A percentile compares a stretch with the other conserved stretches of the same genome.
Conservation (phyloP, 1,284 basidiomycete genomes). For the Exsudoporus floridanus region DNA sequence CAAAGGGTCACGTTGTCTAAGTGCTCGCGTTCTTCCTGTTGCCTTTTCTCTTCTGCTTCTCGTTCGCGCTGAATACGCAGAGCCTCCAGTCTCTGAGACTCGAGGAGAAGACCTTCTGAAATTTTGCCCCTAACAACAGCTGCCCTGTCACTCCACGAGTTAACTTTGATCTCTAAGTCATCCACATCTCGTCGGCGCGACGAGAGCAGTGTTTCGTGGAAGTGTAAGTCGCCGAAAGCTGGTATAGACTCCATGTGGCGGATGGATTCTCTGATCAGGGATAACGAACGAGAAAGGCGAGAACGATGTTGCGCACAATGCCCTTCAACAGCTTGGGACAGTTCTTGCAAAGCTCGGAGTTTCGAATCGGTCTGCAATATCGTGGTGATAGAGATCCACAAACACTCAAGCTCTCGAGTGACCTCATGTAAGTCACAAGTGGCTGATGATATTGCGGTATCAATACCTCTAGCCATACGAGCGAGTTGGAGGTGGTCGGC, state of each 20-base stretch:
- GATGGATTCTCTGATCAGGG: conserved; percentile 51
- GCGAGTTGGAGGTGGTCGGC: conserved; percentile 51
- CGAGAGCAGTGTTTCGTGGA: conserved; percentile 46
- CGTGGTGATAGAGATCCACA: conserved; percentile 37
- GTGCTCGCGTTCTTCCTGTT: conserved; percentile 32
- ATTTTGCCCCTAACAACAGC: conserved; percentile 41
- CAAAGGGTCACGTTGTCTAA: conserved; percentile 29
- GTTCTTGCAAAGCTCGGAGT: conserved; percentile 35
- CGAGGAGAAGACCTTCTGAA: conserved; percentile 37
- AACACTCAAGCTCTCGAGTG: conserved; percentile 37
- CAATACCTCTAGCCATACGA: conserved; percentile 53
- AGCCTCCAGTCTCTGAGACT: conserved; percentile 36
- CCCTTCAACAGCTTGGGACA: conserved; percentile 41
- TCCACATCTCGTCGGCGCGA: conserved; percentile 48
- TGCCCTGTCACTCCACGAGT: conserved; percentile 48
- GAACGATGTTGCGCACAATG: conserved; percentile 37
- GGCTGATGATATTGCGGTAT: conserved; percentile 41
- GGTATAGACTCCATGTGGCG: conserved; percentile 49
- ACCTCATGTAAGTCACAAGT: conserved; percentile 42
- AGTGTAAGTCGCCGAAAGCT: conserved; percentile 40
- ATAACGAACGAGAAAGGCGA: conserved; percentile 48
- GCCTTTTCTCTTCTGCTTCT: conserved; percentile 33
- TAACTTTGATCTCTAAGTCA: conserved; percentile 49
- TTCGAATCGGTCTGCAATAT: conserved; percentile 26
- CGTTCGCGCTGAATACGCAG: conserved; percentile 21